Conservation (phyloP, 1,139 yeast species). For the Taphrina betulina region DNA sequence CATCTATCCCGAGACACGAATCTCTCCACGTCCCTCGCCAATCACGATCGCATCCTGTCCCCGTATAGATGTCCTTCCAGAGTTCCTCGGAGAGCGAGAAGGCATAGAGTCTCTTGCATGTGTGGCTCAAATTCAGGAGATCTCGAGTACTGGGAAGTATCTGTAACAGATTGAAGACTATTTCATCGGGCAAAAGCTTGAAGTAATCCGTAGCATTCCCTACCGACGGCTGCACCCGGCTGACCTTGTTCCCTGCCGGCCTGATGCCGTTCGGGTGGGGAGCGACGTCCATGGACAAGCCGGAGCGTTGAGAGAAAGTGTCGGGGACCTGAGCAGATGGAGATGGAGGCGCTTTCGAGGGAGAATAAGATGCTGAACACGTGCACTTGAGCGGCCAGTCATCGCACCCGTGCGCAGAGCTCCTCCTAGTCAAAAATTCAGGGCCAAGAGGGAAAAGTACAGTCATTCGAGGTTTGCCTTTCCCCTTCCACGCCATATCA, state of each 20-base stretch:
- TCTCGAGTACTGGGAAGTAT: constrained; percentile 43
- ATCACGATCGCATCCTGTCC: constrained; percentile 36
- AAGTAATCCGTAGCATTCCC: not conserved
- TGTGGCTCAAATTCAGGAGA: constrained; percentile 54
- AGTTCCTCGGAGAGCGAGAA: constrained; percentile 70
- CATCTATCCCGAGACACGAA: constrained; percentile 50
- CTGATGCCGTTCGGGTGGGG: constrained; percentile 32
- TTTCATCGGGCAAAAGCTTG: constrained; percentile 40
- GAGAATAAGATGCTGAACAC: no score
- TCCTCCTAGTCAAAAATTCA: no score
- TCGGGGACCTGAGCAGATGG: no score
- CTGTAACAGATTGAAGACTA: constrained; percentile 52
- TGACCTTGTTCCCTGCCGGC: constrained; percentile 29
- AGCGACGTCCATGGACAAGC: not conserved
- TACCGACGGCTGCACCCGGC: not conserved
- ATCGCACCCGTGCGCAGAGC: no score
- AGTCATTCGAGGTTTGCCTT: no score
- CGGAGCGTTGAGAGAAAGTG: no score
- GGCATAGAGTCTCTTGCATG: constrained; percentile 70
- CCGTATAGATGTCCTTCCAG: constrained; percentile 61
- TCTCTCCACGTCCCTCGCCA: constrained; percentile 82
- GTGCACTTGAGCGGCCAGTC: no score
- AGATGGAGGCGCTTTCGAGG: no score
- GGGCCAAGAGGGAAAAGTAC: no score
- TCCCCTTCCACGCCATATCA: no score